phyloP scores from a whole-genome alignment of 2,329 filamentous ascomycete genomes.

The Coniochaeta ligniaria region DNA sequence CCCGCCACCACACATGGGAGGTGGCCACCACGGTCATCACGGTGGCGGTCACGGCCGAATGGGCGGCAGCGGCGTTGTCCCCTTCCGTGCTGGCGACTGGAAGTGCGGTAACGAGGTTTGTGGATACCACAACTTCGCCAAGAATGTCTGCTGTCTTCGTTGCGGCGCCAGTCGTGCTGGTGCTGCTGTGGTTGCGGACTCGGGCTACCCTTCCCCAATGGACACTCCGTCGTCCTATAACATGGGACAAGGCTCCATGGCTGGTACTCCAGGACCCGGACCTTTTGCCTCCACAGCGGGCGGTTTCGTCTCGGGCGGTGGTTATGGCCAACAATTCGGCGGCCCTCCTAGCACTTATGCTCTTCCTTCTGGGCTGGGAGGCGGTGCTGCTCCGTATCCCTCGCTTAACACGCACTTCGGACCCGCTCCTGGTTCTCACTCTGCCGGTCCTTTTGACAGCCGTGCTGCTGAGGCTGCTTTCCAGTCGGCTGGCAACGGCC shows the following conservation, averaged over 20 bases:
- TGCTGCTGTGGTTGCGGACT: conserved; percentile 90
- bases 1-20: conserved; percentile 64
- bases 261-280: conserved; percentile 70
- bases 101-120: conserved; percentile 97
- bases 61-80: conserved; percentile 79
- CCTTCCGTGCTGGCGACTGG: conserved; percentile 98
- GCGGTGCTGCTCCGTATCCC: conserved; percentile 71
- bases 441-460: conserved; percentile 84
- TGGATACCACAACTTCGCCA: conserved; percentile 98
- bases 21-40: conserved; percentile 42
- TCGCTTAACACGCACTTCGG: conserved; percentile 77
- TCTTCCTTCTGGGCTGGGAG: conserved; percentile 77
- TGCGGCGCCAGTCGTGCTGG: conserved; percentile 92
- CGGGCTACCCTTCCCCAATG: conserved; percentile 81
- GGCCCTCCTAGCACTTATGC: conserved; percentile 84
- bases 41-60: conserved; percentile 54
- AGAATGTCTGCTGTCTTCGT: conserved; percentile 95
- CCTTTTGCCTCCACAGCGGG: conserved; percentile 64
- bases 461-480: conserved; percentile 92
- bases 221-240: conserved; percentile 75
- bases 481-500: conserved; percentile 77
- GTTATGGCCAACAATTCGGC: conserved; percentile 74
- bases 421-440: conserved; percentile 70
- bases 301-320: conserved; percentile 57
- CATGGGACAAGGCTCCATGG: conserved; percentile 85